These are phyloP conservation scores for Euphrasia arctica DNA, from an alignment of 305 asterid genomes.

Conservation along the genomic window DNA sequence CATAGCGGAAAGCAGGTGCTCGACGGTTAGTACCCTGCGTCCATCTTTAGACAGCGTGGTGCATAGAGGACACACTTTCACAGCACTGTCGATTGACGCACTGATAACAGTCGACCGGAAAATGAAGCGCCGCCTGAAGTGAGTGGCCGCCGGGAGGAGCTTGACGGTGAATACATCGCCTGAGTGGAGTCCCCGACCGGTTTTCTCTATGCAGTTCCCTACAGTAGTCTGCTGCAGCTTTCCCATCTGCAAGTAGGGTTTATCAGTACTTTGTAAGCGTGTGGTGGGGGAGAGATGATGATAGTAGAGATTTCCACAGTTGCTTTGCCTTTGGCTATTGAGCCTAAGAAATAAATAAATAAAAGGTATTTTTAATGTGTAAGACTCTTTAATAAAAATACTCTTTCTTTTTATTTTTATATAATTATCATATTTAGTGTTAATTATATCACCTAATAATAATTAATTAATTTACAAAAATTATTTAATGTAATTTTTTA, in stretches of 20 bases:
- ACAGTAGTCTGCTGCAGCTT: slow-evolving; percentile 81
- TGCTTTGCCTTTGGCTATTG: too few species aligned
- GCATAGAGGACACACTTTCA: slow-evolving; percentile 66
- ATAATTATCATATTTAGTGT: too few species aligned
- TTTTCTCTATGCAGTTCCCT: slow-evolving; percentile 52
- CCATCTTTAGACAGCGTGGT: slow-evolving; percentile 71
- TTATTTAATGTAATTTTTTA: too few species aligned
- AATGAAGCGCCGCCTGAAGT: slow-evolving; percentile 65
- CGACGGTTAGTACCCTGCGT: slow-evolving; percentile 62
- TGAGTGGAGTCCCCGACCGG: slow-evolving; percentile 82
- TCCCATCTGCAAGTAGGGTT: slow-evolving; percentile 56
- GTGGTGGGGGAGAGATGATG: slow-evolving; percentile 5
- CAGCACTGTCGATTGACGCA: slow-evolving; percentile 61
- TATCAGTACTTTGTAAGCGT: slow-evolving; percentile 7
- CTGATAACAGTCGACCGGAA: slow-evolving; percentile 49
- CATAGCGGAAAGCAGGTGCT: slow-evolving; percentile 92
- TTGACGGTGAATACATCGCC: slow-evolving; percentile 65
- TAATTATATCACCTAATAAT: too few species aligned
- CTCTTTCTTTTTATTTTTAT: too few species aligned
- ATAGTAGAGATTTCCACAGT: too few species aligned
- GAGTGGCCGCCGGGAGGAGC: slow-evolving; percentile 61
- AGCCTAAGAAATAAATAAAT: too few species aligned
- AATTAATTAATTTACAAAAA: too few species aligned
- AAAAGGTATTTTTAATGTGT: too few species aligned
- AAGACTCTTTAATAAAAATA: too few species aligned